Evolutionary conservation across 805 yeast genomes (phyloP).

Genomic region (Candida saitoana): DNA sequence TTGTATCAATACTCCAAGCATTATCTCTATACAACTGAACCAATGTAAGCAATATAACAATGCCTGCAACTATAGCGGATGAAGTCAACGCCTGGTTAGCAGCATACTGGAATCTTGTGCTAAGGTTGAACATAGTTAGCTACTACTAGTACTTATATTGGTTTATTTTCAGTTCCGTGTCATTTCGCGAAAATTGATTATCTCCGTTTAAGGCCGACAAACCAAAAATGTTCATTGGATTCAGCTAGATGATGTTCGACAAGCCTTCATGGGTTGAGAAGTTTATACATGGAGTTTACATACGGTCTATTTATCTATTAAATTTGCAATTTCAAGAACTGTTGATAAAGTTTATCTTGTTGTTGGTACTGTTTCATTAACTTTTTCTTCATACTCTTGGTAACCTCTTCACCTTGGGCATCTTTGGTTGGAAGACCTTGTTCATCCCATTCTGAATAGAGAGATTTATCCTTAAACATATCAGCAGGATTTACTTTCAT

Average conservation of each 20-base stretch:
- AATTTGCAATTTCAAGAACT: conserved; percentile 36
- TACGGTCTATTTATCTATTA: background rate
- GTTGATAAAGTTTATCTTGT: conserved; percentile 79
- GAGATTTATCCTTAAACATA: conserved; percentile 57
- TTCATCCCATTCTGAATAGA: conserved; percentile 77
- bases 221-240: no score
- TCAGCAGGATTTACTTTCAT: conserved; percentile 68
- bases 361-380: conserved; percentile 69
- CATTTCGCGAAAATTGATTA: background rate
- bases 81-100: conserved; percentile 52
- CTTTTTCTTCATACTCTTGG: conserved; percentile 85
- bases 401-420: conserved; percentile 72
- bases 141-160: background rate
- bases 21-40: conserved; percentile 44
- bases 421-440: conserved; percentile 78
- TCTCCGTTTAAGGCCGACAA: background rate
- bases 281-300: no score
- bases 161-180: background rate
- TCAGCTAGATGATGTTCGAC: background rate
- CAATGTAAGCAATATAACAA: conserved; percentile 47
- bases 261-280: no score
- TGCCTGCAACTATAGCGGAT: conserved; percentile 34
- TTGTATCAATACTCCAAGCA: conserved; percentile 41
- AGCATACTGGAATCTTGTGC: conserved; percentile 40
- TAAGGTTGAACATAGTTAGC: conserved; percentile 26